Percentiles rank a stretch among this genome's conserved stretches.
These are phyloP conservation scores for Phaeosphaeria sp. DNA, from an alignment of 2,329 filamentous ascomycete genomes.

Conservation along the genomic window DNA sequence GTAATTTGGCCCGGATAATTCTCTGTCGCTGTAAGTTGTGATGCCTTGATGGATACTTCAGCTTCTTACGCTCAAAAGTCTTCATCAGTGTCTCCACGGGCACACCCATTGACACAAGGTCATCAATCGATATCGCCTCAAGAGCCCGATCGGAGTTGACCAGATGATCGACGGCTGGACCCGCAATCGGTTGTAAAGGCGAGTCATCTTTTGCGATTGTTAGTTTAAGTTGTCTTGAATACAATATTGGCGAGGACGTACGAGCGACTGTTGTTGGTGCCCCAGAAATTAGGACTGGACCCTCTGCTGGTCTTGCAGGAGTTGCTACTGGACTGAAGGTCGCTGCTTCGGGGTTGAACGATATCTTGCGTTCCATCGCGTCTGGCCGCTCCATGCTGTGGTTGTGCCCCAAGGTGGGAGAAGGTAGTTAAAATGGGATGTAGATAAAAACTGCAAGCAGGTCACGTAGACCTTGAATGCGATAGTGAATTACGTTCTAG, in stretches of 20 bases:
- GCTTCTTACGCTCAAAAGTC: background rate
- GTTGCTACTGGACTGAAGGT: constrained; percentile 13
- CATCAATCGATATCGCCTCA: background rate
- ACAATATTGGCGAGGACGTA: background rate
- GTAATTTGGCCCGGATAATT: background rate
- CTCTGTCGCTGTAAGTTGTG: background rate
- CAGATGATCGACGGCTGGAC: background rate
- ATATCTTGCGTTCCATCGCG: background rate
- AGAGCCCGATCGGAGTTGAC: background rate
- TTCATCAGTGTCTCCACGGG: constrained; percentile 4
- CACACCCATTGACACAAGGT: background rate
- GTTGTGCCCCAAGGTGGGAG: background rate
- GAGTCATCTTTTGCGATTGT: constrained; percentile 9
- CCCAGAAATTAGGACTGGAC: background rate
- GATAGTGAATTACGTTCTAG: constrained; percentile 4
- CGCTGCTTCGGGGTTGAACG: constrained; percentile 22
- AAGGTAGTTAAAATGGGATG: background rate
- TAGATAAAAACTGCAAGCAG: background rate
- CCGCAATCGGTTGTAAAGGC: constrained; percentile 5
- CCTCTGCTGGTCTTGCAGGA: background rate
- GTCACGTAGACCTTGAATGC: constrained; percentile 11
- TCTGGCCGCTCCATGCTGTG: constrained; percentile 1
- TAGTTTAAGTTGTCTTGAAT: background rate
- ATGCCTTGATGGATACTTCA: background rate
- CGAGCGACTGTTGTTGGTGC: background rate